A percentile compares a stretch with the other conserved stretches of the same genome.
phyloP scores from a whole-genome alignment of 2,329 filamentous ascomycete genomes.

The Claviceps pusilla region DNA sequence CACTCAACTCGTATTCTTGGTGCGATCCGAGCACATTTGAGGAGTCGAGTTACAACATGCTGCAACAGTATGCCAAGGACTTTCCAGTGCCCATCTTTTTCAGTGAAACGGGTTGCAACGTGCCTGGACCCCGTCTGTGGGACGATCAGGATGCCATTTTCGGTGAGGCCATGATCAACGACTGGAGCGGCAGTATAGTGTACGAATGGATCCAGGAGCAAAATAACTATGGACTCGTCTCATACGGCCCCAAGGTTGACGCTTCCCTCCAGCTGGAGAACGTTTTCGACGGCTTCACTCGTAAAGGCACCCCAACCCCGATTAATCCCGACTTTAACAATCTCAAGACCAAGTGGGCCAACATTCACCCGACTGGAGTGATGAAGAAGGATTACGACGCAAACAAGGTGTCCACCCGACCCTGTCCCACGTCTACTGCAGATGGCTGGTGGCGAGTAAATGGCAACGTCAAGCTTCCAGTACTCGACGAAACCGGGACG shows the following conservation, averaged over 20 bases:
- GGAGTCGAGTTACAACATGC: constrained; percentile 51
- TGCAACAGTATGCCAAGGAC: constrained; percentile 50
- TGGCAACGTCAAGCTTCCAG: constrained; percentile 54
- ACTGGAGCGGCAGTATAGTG: constrained; percentile 63
- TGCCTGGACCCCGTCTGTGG: constrained; percentile 44
- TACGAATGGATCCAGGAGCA: constrained; percentile 84
- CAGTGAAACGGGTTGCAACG: constrained; percentile 77
- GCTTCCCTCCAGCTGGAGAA: constrained; percentile 36
- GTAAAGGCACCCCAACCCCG: constrained; percentile 59
- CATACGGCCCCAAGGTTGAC: constrained; percentile 49
- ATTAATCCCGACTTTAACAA: constrained; percentile 65
- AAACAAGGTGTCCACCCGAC: constrained; percentile 42
- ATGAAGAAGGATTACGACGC: constrained; percentile 50
- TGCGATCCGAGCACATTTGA: constrained; percentile 46
- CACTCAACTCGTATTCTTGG: constrained; percentile 76
- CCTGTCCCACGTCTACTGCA: constrained; percentile 55
- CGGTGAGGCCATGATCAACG: constrained; percentile 53
- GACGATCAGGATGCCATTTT: constrained; percentile 65
- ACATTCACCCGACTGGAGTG: constrained; percentile 53
- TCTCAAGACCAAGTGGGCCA: constrained; percentile 62
- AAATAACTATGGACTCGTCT: constrained; percentile 70
- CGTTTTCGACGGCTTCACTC: constrained; percentile 50
- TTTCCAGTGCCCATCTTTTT: constrained; percentile 82
- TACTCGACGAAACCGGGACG: constrained; percentile 40
- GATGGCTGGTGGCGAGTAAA: constrained; percentile 69